Percentiles rank a stretch among this genome's conserved stretches.
phyloP scores from a whole-genome alignment of 2,329 filamentous ascomycete genomes.

The Purpureocillium takamizusanense region DNA sequence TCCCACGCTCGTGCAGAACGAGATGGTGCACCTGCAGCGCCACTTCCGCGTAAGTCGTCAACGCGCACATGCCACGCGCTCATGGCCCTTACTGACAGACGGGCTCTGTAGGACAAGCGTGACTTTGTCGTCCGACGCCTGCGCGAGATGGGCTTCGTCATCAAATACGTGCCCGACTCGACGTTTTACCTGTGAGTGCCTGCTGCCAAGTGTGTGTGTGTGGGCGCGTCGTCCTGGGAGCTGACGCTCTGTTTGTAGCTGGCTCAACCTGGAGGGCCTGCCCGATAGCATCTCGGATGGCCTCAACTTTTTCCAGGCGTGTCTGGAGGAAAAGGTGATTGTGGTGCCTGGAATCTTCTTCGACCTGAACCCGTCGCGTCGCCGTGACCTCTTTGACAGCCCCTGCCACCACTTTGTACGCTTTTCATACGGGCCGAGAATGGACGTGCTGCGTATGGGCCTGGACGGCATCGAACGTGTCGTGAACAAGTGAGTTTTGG shows the following conservation, averaged over 20 bases:
- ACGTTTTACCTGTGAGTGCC: conserved; percentile 79
- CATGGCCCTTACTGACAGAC: conserved; percentile 10
- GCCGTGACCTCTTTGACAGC: conserved; percentile 85
- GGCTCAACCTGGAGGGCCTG: conserved; percentile 56
- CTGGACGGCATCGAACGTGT: conserved; percentile 80
- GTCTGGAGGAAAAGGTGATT: conserved; percentile 88
- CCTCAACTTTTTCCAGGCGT: conserved; percentile 93
- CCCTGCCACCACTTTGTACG: conserved; percentile 90
- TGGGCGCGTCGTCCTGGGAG: no score
- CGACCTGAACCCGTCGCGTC: conserved; percentile 82
- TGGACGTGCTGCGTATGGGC: conserved; percentile 70
- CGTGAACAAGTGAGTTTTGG: conserved; percentile 53
- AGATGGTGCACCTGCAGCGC: conserved; percentile 82
- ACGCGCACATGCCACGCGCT: background rate
- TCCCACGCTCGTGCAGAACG: conserved; percentile 64
- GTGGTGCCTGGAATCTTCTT: conserved; percentile 98
- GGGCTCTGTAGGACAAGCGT: conserved; percentile 58
- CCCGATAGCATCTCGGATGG: conserved; percentile 83
- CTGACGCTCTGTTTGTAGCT: conserved; percentile 14
- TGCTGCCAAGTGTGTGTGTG: no score
- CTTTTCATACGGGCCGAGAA: conserved; percentile 73
- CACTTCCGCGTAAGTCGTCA: conserved; percentile 66
- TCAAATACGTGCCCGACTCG: conserved; percentile 76
- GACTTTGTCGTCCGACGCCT: conserved; percentile 81
- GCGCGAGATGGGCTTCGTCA: conserved; percentile 75